phyloP scores from a whole-genome alignment of 306 rosid genomes.

The Ziziphus jujuba region DNA sequence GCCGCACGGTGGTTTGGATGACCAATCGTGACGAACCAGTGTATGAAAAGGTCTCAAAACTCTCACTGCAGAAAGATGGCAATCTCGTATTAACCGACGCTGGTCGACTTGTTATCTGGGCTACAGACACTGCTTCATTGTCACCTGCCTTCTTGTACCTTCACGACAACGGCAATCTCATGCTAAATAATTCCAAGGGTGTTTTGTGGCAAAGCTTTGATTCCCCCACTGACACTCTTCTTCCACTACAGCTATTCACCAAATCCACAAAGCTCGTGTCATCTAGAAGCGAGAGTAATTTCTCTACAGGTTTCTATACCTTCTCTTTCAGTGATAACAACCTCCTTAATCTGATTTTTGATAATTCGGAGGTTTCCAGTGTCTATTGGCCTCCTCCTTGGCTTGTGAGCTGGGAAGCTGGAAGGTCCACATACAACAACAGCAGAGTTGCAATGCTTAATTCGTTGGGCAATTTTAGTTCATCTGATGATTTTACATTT shows the following conservation, averaged over 20 bases:
- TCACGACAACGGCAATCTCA: slow-evolving; percentile 42
- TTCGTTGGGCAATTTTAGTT: slow-evolving; percentile 41
- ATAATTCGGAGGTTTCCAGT: slow-evolving; percentile 43
- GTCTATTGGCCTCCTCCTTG: slow-evolving; percentile 58
- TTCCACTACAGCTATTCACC: slow-evolving; percentile 46
- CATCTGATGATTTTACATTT: slow-evolving; percentile 43
- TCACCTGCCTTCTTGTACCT: slow-evolving; percentile 19
- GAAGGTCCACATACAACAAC: slow-evolving; percentile 40
- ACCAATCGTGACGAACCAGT: slow-evolving; percentile 55
- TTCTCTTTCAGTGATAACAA: slow-evolving; percentile 48
- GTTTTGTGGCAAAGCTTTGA: slow-evolving; percentile 56
- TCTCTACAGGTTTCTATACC: slow-evolving; percentile 46
- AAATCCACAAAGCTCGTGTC: slow-evolving; percentile 37
- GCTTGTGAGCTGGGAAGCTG: slow-evolving; percentile 31
- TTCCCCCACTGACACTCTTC: slow-evolving; percentile 56
- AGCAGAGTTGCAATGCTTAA: slow-evolving; percentile 43
- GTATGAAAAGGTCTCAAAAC: slow-evolving; percentile 44
- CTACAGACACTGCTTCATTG: slow-evolving; percentile 25
- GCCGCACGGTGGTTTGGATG: slow-evolving; percentile 48
- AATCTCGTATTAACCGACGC: slow-evolving; percentile 42
- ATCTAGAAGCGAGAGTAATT: slow-evolving; percentile 44
- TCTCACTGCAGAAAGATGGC: slow-evolving; percentile 34
- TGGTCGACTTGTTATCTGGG: slow-evolving; percentile 35
- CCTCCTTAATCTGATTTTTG: slow-evolving; percentile 46
- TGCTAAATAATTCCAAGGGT: slow-evolving; percentile 9